Evolutionary conservation across 2,329 filamentous ascomycete genomes (phyloP).

Genomic region (Beauveria pseudobassiana): DNA sequence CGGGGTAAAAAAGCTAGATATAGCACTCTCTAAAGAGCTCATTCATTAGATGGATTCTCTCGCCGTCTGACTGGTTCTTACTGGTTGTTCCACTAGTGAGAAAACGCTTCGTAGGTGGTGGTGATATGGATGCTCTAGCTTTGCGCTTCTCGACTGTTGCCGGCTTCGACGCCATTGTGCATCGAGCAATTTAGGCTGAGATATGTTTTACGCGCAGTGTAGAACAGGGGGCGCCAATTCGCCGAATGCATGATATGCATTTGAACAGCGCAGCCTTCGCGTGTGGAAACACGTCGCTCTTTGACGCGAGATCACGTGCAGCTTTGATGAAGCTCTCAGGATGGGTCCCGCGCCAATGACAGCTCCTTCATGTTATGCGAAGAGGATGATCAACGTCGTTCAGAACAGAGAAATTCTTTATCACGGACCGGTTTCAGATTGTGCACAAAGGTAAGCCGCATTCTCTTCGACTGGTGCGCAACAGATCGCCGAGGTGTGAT

Average conservation of each 20-base stretch:
- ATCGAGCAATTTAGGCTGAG: background rate
- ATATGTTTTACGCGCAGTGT: background rate
- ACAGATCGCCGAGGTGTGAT: background rate
- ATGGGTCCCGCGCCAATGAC: background rate
- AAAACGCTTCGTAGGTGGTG: slow-evolving; percentile 46
- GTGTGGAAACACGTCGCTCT: slow-evolving; percentile 5
- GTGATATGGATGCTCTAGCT: slow-evolving; percentile 39
- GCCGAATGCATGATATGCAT: background rate
- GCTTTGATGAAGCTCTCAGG: background rate
- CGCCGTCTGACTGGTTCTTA: slow-evolving; percentile 19
- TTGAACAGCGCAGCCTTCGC: background rate
- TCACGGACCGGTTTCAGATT: background rate
- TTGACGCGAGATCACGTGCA: slow-evolving; percentile 9
- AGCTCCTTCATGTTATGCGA: background rate
- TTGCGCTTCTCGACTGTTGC: slow-evolving; percentile 26
- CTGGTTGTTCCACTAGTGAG: slow-evolving; percentile 45
- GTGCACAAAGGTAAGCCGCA: no score
- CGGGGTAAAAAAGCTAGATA: slow-evolving; percentile 84
- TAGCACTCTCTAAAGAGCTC: slow-evolving; percentile 48
- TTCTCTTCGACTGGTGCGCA: no score
- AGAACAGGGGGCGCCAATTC: background rate
- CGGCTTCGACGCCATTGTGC: background rate
- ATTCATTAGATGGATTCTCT: slow-evolving; percentile 13
- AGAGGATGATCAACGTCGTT: background rate
- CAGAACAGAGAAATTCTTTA: background rate